Conservation (phyloP, 2,329 filamentous ascomycete species). For the Emergomyces africanus region DNA sequence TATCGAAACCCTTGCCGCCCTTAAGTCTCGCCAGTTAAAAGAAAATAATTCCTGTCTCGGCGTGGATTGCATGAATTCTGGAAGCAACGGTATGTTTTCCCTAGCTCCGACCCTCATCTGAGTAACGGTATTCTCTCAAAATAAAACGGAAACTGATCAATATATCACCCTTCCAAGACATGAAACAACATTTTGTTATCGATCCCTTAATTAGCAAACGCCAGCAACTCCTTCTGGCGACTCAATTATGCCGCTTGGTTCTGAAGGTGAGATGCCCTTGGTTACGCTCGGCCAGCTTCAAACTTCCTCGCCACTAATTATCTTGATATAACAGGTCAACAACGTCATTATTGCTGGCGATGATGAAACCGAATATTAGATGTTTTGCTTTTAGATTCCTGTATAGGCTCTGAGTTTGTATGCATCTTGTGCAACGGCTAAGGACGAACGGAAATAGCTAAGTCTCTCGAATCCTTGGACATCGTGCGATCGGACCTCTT, state of each 20-base stretch:
- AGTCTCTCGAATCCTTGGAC: background rate
- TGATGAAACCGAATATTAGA: slow-evolving; percentile 75
- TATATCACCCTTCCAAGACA: slow-evolving; percentile 44
- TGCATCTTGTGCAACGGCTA: background rate
- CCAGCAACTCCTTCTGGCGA: slow-evolving; percentile 91
- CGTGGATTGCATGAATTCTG: slow-evolving; percentile 94
- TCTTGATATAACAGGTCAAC: slow-evolving; percentile 45
- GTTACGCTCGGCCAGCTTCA: background rate
- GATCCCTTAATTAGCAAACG: slow-evolving; percentile 97
- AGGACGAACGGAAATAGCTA: background rate
- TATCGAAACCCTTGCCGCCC: slow-evolving; percentile 83
- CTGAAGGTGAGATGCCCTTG: slow-evolving; percentile 52
- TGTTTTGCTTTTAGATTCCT: background rate
- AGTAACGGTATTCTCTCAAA: background rate
- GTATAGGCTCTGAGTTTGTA: background rate
- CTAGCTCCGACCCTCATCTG: background rate
- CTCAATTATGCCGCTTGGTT: slow-evolving; percentile 96
- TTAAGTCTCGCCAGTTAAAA: slow-evolving; percentile 96
- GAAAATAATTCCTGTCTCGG: slow-evolving; percentile 67
- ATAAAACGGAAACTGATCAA: slow-evolving; percentile 2
- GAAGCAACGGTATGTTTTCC: slow-evolving; percentile 57
- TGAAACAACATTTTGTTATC: slow-evolving; percentile 97
- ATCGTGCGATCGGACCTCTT: background rate
- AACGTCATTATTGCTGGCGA: slow-evolving; percentile 86
- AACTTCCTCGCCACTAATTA: slow-evolving; percentile 10